phyloP scores from a whole-genome alignment of 2,329 filamentous ascomycete species.

The Leptoxyphium fumago region DNA sequence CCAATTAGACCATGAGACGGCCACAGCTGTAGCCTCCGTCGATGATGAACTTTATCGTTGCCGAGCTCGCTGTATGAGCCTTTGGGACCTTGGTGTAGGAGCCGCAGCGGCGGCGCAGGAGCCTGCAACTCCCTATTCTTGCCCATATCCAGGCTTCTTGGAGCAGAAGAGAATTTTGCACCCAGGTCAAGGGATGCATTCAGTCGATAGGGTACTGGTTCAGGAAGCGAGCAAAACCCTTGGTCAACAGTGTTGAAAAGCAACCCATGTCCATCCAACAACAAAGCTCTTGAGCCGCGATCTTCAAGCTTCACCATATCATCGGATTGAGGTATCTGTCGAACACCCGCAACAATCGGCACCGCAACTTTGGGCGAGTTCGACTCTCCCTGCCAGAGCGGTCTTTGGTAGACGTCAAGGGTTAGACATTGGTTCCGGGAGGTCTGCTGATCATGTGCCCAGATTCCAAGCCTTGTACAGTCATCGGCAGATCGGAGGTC shows the following conservation, averaged over 20 bases:
- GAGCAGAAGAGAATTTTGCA: neutral
- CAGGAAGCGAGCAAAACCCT: slow-evolving; percentile 9
- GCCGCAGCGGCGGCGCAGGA: slow-evolving; percentile 2
- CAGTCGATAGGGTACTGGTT: slow-evolving; percentile 10
- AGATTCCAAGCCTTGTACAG: slow-evolving; percentile 12
- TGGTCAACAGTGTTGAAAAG: slow-evolving; percentile 11
- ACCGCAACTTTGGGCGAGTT: slow-evolving; percentile 8
- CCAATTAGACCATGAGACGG: slow-evolving; percentile 11
- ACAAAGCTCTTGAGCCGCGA: slow-evolving; percentile 6
- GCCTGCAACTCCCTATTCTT: slow-evolving; percentile 12
- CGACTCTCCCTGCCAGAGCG: slow-evolving; percentile 11
- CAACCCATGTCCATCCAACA: slow-evolving; percentile 11
- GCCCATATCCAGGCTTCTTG: slow-evolving; percentile 10
- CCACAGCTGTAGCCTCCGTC: slow-evolving; percentile 13
- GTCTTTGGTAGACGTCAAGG: slow-evolving; percentile 13
- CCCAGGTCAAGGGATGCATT: slow-evolving; percentile 6
- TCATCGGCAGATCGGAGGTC: slow-evolving; percentile 5
- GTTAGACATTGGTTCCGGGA: slow-evolving; percentile 10
- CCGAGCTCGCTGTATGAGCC: slow-evolving; percentile 13
- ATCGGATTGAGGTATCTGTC: slow-evolving; percentile 6
- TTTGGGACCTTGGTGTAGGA: slow-evolving; percentile 9
- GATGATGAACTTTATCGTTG: slow-evolving; percentile 13
- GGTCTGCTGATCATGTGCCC: slow-evolving; percentile 12
- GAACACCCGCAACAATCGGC: slow-evolving; percentile 10
- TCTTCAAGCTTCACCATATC: slow-evolving; percentile 13